Evolutionary conservation across 495 filamentous ascomycete genomes (phyloP).

Genomic region (Chaetomium cochliodes): DNA sequence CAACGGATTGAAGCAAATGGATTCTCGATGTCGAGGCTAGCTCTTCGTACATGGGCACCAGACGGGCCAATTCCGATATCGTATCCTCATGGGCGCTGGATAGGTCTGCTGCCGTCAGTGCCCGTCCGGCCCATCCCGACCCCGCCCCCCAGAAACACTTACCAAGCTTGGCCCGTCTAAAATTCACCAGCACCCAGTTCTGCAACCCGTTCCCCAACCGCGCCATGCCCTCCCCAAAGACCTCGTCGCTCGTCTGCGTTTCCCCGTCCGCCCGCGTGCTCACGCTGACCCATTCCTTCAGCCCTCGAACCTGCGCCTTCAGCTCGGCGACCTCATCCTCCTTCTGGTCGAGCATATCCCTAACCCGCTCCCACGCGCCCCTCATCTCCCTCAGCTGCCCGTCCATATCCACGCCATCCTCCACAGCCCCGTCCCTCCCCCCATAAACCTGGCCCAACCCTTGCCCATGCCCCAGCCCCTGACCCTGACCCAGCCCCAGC

Average conservation of each 20-base stretch:
- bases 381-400: constrained; percentile 42
- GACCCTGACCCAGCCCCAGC: constrained; percentile 23
- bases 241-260: constrained; percentile 54
- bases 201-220: constrained; percentile 55
- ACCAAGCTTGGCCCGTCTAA: constrained; percentile 53
- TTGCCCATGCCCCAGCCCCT: neutral
- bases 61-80: constrained; percentile 39
- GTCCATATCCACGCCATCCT: constrained; percentile 28
- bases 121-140: neutral
- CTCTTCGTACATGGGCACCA: constrained; percentile 53
- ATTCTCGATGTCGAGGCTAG: constrained; percentile 49
- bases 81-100: constrained; percentile 36
- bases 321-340: constrained; percentile 48
- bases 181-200: constrained; percentile 58
- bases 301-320: constrained; percentile 48
- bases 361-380: constrained; percentile 42
- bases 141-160: constrained; percentile 19
- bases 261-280: constrained; percentile 45
- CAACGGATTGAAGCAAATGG: constrained; percentile 53
- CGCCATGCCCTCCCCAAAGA: constrained; percentile 48
- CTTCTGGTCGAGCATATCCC: constrained; percentile 37
- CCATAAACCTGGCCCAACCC: too few species aligned
- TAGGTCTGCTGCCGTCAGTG: constrained; percentile 38
- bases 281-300: constrained; percentile 57
- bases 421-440: neutral